These are phyloP conservation scores for Stereum hirsutum DNA, from an alignment of 1,284 basidiomycete genomes.

Conservation along the genomic window DNA sequence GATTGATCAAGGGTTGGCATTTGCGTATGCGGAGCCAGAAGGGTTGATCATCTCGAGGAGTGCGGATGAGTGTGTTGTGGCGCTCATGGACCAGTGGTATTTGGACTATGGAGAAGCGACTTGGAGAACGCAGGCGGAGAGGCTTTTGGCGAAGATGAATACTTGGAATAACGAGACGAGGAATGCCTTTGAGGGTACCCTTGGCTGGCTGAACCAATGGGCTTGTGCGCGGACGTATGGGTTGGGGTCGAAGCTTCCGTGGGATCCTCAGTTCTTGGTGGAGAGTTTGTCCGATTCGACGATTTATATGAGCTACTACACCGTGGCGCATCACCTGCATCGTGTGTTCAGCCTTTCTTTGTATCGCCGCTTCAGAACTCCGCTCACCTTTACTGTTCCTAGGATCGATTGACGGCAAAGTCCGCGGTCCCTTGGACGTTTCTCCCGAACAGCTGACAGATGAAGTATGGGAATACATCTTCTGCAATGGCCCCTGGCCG, in stretches of 20 bases:
- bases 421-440: slow-evolving; percentile 79
- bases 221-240: slow-evolving; percentile 97
- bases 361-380: not conserved
- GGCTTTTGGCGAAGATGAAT: slow-evolving; percentile 84
- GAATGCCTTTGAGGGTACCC: slow-evolving; percentile 85
- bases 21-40: slow-evolving; percentile 95
- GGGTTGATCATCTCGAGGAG: slow-evolving; percentile 85
- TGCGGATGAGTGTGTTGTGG: slow-evolving; percentile 95
- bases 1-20: slow-evolving; percentile 73
- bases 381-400: slow-evolving; percentile 10
- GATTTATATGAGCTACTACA: slow-evolving; percentile 99
- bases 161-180: slow-evolving; percentile 86
- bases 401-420: slow-evolving; percentile 74
- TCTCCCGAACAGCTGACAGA: slow-evolving; percentile 92
- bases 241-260: slow-evolving; percentile 92
- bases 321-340: slow-evolving; percentile 85
- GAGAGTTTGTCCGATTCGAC: slow-evolving; percentile 97
- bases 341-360: slow-evolving; percentile 28
- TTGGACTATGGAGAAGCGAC: slow-evolving; percentile 90
- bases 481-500: slow-evolving; percentile 75
- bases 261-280: slow-evolving; percentile 95
- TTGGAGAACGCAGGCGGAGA: slow-evolving; percentile 85
- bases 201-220: slow-evolving; percentile 98
- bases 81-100: slow-evolving; percentile 99
- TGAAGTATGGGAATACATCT: slow-evolving; percentile 95